phyloP scores from a whole-genome alignment of 176 grass and related monocot genomes.

The bread wheat (Triticum aestivum) region IWGSC_CS_RefSeq_v2.1 NC_057798.1:499467711-499468210 shows the following conservation, averaged over 20 bases:
- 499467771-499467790: neutral
- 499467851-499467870: constrained; percentile 1
- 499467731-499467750: neutral
- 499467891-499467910: neutral
- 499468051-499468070: neutral
- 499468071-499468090: neutral
- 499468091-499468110: neutral
- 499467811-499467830: neutral
- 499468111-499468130: neutral
- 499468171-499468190: neutral
- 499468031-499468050: neutral
- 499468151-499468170: neutral
- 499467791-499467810: neutral
- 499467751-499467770: neutral
- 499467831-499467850: neutral
- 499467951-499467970: neutral
- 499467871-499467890: neutral
- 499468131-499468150: constrained; percentile 11
- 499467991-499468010: neutral
- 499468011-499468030: neutral
- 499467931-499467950: neutral
- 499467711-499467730: neutral
- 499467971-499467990: neutral
- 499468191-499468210: neutral
- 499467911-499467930: neutral